phyloP scores from a whole-genome alignment of 345 rosid species.

The Eucalyptus polybractea region DNA sequence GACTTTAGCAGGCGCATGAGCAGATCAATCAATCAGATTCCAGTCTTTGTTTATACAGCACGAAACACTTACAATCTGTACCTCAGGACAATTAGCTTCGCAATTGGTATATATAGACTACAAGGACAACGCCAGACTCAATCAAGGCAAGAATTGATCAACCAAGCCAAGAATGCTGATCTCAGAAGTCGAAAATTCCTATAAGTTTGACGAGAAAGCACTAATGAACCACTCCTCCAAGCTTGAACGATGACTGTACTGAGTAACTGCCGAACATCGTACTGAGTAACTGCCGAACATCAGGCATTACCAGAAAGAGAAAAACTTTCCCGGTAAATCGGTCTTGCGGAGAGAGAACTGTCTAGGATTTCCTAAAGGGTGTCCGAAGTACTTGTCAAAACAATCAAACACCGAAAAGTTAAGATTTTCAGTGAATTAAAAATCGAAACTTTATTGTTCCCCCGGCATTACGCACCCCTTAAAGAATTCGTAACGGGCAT shows the following conservation, averaged over 20 bases:
- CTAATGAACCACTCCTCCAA: neutral
- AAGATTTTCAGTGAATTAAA: neutral
- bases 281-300: neutral
- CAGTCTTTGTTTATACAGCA: neutral
- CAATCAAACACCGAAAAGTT: neutral
- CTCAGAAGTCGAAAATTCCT: neutral
- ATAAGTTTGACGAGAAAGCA: neutral
- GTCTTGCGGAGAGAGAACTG: neutral
- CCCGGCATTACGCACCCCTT: neutral
- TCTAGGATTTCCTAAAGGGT: neutral
- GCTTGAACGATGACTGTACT: neutral
- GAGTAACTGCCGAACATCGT: neutral
- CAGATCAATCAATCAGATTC: neutral
- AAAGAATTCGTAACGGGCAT: neutral
- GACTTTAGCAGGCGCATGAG: neutral
- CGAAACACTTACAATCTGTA: neutral
- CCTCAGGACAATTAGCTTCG: neutral
- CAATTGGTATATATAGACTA: neutral
- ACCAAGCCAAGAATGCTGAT: neutral
- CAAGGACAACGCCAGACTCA: neutral
- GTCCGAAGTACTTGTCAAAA: neutral
- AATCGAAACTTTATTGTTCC: neutral
- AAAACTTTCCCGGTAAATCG: neutral
- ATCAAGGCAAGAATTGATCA: neutral
- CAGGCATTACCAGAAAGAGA: neutral